Evolutionary conservation across 192 early-diverging fungal genomes (phyloP).

Genomic region (Coemansia sp.): DNA sequence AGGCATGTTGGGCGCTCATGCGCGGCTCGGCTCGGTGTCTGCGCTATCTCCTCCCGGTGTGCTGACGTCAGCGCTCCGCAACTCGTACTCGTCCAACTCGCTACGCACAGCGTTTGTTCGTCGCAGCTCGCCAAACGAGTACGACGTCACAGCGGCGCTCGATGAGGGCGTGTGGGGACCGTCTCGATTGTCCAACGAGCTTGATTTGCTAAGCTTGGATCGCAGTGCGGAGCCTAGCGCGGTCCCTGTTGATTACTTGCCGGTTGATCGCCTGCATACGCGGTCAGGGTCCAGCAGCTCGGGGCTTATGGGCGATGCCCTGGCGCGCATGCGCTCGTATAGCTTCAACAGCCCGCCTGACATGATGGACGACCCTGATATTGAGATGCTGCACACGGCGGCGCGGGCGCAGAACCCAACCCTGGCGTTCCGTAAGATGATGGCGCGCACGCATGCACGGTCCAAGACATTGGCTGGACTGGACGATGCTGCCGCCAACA

Average conservation of each 20-base stretch:
- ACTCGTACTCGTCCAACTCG: constrained; percentile 53
- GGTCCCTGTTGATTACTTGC: neutral
- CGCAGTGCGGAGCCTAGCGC: constrained; percentile 4
- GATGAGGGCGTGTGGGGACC: constrained; percentile 53
- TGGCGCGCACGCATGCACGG: constrained; percentile 52
- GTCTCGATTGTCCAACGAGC: constrained; percentile 46
- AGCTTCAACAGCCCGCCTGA: constrained; percentile 52
- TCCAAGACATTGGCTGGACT: constrained; percentile 45
- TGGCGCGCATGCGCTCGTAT: constrained; percentile 50
- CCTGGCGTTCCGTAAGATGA: constrained; percentile 50
- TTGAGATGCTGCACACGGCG: constrained; percentile 50
- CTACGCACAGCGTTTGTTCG: constrained; percentile 45
- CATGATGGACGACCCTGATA: constrained; percentile 37
- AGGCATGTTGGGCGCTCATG: constrained; percentile 43
- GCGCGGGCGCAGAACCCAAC: constrained; percentile 50
- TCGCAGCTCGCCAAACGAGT: constrained; percentile 30
- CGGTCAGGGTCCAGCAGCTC: constrained; percentile 13
- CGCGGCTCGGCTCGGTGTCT: constrained; percentile 40
- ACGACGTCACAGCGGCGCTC: constrained; percentile 16
- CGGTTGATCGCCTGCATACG: neutral
- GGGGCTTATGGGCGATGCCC: constrained; percentile 9
- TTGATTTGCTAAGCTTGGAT: constrained; percentile 28
- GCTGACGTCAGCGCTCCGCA: constrained; percentile 46
- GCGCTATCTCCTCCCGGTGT: constrained; percentile 7
- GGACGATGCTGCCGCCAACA: neutral